A percentile compares a stretch with the other conserved stretches of the same genome.
These are phyloP conservation scores for Apiospora saccharicola DNA, from an alignment of 2,329 filamentous ascomycete species.

Conservation along the genomic window DNA sequence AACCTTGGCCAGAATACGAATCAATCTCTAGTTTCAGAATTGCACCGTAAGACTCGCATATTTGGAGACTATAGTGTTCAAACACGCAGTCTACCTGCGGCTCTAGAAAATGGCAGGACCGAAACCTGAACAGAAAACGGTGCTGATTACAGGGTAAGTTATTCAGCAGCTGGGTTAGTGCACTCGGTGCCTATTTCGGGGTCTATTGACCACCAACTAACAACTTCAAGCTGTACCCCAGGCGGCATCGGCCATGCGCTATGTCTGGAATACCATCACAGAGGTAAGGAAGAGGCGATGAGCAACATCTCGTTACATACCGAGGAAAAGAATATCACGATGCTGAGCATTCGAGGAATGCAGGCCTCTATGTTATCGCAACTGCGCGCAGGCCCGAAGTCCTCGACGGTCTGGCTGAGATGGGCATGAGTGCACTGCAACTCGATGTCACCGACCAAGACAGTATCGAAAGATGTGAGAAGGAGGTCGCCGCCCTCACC, in stretches of 20 bases:
- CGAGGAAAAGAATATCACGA: no score
- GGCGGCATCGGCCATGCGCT: constrained; percentile 65
- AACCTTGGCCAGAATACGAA: neutral
- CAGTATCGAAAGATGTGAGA: constrained; percentile 58
- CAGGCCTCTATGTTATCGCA: constrained; percentile 61
- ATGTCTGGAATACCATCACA: constrained; percentile 59
- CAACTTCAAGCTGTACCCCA: constrained; percentile 57
- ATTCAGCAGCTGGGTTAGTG: neutral
- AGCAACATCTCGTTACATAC: neutral
- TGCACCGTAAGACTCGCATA: neutral
- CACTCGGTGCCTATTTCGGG: neutral
- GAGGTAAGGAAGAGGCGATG: constrained; percentile 46
- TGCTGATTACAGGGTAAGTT: constrained; percentile 24
- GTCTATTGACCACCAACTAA: neutral
- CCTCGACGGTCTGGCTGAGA: constrained; percentile 51
- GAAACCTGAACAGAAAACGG: constrained; percentile 24
- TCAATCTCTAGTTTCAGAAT: neutral
- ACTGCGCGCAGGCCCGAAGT: constrained; percentile 60
- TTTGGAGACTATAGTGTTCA: neutral
- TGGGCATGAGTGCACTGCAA: constrained; percentile 57
- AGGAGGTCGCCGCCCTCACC: constrained; percentile 55
- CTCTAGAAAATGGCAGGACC: constrained; percentile 8
- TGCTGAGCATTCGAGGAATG: no score
- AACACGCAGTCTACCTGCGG: neutral
- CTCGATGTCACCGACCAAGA: constrained; percentile 62